Evolutionary conservation across 2,329 filamentous ascomycete genomes (phyloP), one percentile per base, ranked within the genome.

Genomic region (Aureobasidium uvarum): DNA sequence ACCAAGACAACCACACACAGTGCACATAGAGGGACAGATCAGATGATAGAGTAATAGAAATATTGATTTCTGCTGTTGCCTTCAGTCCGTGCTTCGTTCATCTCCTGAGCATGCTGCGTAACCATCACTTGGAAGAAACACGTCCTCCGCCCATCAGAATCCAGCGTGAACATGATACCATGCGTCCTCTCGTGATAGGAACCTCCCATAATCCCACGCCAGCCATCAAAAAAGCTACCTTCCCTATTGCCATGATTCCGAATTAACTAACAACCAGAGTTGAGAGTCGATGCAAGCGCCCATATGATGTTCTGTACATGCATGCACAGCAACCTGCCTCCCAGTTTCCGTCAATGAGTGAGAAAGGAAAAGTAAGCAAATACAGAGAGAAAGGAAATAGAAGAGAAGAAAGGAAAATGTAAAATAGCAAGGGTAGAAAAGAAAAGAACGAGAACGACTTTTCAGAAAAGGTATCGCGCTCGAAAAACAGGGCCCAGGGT

Each of bases 51-150:
- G 43, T 46, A 25, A 48, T 60, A 60, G 56, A 46, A 58, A 31
- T 58, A 23, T 58, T 58, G 39, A 60, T 60, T 48, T 60, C 56
- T 60, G 56, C 13, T 60, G 56, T 18, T 60, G 56, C 56, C 38
- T 58, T 45, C 56, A 60, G 43, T 48, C 56, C 56, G 13, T 38
- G 41, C 23, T 28, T 36, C 28, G 25, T 31, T 41, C 25, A 25
- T 25, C 43, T 45, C 54, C 25, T 38, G 38, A 58, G 56, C 23
- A 60, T 48, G 41, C 38, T 25, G 38, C 28, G 56, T 60, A 38
- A 45, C 18, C 16, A 46, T 41, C 14, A 28, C 56, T 60, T 28
- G 43, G n/a, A 38, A 20, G 31, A 33, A 25, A 60, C 41, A 59
- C 41, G 43, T 28, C 41, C 56, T 33, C 36, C 36, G 10, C 39